Evolutionary conservation across 2,329 filamentous ascomycete species (phyloP).

Genomic region (Myrmaecium sp.): DNA sequence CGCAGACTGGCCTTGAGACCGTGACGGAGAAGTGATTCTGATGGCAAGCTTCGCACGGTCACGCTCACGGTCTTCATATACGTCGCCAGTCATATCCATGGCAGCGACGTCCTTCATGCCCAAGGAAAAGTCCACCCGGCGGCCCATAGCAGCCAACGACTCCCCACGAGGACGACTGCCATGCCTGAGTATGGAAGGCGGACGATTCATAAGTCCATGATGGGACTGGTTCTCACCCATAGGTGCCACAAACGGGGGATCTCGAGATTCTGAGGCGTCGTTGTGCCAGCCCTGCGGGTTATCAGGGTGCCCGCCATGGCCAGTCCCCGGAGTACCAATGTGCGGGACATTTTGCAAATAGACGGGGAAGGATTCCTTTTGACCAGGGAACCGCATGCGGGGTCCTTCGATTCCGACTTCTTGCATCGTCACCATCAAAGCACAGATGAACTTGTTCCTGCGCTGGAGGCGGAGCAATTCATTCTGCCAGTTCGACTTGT

Average conservation of each 20-base stretch:
- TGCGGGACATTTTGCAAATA: conserved; percentile 40
- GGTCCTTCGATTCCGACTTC: conserved; percentile 76
- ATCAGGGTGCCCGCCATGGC: conserved; percentile 27
- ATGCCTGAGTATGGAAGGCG: conserved; percentile 39
- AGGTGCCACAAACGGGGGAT: conserved; percentile 1
- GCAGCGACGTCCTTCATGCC: conserved; percentile 45
- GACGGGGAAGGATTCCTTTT: conserved; percentile 48
- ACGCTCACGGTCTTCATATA: conserved; percentile 40
- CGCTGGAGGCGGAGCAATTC: conserved; percentile 76
- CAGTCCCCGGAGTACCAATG: conserved; percentile 23
- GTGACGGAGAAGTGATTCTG: conserved; percentile 21
- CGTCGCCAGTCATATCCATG: conserved; percentile 44
- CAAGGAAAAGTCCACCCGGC: conserved; percentile 53
- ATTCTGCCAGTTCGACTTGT: conserved; percentile 95
- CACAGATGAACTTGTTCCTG: conserved; percentile 87
- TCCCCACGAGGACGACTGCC: conserved; percentile 37
- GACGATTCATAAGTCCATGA: conserved; percentile 9
- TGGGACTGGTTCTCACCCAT: conserved; percentile 3
- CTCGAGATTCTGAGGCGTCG: conserved; percentile 3
- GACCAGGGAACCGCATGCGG: conserved; percentile 52
- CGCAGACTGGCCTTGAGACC: conserved; percentile 12
- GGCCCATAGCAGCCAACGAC: conserved; percentile 39
- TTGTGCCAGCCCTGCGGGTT: conserved; percentile 11
- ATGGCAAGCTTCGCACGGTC: conserved; percentile 22
- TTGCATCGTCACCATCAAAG: conserved; percentile 73